phyloP scores from a whole-genome alignment of 2,329 filamentous ascomycete species.

The Tolypocladium endophyticum region DNA sequence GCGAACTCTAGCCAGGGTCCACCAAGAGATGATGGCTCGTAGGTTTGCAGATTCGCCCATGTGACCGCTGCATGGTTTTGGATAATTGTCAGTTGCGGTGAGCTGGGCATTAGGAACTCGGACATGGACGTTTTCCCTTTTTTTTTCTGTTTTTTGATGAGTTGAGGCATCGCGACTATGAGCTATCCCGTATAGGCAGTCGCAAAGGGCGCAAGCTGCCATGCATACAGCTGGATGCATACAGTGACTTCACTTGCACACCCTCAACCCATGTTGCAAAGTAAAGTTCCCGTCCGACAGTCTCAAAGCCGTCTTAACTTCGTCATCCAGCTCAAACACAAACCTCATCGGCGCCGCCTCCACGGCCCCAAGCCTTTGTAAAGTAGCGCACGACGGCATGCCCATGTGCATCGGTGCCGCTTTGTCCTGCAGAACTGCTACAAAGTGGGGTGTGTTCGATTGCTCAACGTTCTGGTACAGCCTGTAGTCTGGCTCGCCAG shows the following conservation, averaged over 20 bases:
- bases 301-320: background rate
- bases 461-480: slow-evolving; percentile 19
- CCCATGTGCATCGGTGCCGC: slow-evolving; percentile 17
- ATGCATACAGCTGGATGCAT: background rate
- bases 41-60: background rate
- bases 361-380: slow-evolving; percentile 7
- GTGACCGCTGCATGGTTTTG: too few relatives aligned
- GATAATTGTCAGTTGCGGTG: background rate
- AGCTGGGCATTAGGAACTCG: background rate
- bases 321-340: background rate
- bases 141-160: background rate
- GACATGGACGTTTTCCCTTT: background rate
- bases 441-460: slow-evolving; percentile 12
- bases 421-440: slow-evolving; percentile 19
- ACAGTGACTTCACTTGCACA: background rate
- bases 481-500: slow-evolving; percentile 13
- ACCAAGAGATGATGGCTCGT: background rate
- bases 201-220: background rate
- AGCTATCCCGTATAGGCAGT: background rate
- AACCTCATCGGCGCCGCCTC: background rate
- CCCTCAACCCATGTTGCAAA: background rate
- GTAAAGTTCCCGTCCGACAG: background rate
- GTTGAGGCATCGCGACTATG: background rate
- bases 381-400: slow-evolving; percentile 23
- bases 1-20: background rate